Evolutionary conservation across 768 basidiomycete genomes (phyloP), one percentile per base, ranked within the genome.

Genomic region (Pleurotus tuber-regium): DNA sequence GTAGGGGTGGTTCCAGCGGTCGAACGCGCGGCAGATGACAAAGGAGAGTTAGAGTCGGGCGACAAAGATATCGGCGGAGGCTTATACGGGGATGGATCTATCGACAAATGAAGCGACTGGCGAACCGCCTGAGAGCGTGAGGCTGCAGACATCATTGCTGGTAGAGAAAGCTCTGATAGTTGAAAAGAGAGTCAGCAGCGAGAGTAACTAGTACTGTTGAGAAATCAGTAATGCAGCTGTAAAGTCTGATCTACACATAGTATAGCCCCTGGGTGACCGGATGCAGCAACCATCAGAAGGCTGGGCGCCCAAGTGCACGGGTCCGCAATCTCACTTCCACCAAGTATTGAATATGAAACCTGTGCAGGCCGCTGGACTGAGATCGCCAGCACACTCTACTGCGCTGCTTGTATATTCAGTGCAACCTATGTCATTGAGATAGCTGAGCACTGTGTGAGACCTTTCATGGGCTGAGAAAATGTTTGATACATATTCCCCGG

Each of bases 41-140:
- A 61, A 6, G 71, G 66, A 23, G 72, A 72, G 4, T 63, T 61
- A 33, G 66, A 62, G 8, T 69, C 44, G 12, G 57, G 55, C 18
- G 53, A 50, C 29, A 61, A 61, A 35, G 71, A 67, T 30, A 64
- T 54, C 54, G 68, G 54, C 29, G 61, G 60, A 39, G 62, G 56
- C 44, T 63, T 51, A 35, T 63, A 70, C 16, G 69, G 64, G 30
- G 68, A 64, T 24, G 70, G 67, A 52, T 68, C 65, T 39, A 71
- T 72, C 57, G 66, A 66, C 46, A 76, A 63, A 52, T 73, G 70
- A 25, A 76, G 68, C 30, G 68, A 63, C 56, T 74, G 73, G 44
- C 73, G 71, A 51, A 66, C 59, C 38, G 60, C 60, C 12, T 66
- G 61, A 10, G 65, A 65, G 48, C 64, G 68, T 25, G 72, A 63